Conservation (phyloP, 768 basidiomycete species). For the Trametes coccinea region DNA sequence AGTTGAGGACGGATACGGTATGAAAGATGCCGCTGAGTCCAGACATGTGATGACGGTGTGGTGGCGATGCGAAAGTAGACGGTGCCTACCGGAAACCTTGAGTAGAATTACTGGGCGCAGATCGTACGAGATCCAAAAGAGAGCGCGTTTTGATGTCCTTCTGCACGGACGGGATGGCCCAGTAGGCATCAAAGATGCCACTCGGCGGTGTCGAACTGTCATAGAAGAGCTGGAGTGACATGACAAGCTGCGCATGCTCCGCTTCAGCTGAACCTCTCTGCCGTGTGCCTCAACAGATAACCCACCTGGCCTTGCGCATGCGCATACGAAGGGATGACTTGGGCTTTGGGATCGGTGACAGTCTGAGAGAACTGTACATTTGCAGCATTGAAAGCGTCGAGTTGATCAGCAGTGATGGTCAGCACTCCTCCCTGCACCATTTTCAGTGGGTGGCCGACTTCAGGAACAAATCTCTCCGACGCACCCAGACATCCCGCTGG, state of each 20-base stretch:
- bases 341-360: slow-evolving; percentile 53
- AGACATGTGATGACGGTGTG: too few relatives aligned
- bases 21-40: slow-evolving; percentile 33
- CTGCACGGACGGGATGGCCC: slow-evolving; percentile 43
- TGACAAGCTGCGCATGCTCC: slow-evolving; percentile 9
- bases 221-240: slow-evolving; percentile 52
- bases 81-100: slow-evolving; percentile 28
- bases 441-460: too few relatives aligned
- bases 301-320: slow-evolving; percentile 36
- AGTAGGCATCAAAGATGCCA: slow-evolving; percentile 54
- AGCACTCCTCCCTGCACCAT: slow-evolving; percentile 49
- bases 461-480: too few relatives aligned
- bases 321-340: slow-evolving; percentile 48
- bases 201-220: slow-evolving; percentile 50
- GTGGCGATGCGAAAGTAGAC: not conserved
- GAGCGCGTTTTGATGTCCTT: slow-evolving; percentile 42
- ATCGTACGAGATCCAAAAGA: slow-evolving; percentile 42
- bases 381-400: slow-evolving; percentile 35
- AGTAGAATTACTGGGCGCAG: slow-evolving; percentile 39
- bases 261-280: not conserved
- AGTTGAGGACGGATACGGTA: slow-evolving; percentile 42
- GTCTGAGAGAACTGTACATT: slow-evolving; percentile 41
- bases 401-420: slow-evolving; percentile 24
- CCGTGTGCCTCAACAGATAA: not conserved
- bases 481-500: too few relatives aligned